Evolutionary conservation across 108 stramenopile genomes (phyloP), one percentile per base, ranked within the genome.

Genomic region (Epipyxis sp.): DNA sequence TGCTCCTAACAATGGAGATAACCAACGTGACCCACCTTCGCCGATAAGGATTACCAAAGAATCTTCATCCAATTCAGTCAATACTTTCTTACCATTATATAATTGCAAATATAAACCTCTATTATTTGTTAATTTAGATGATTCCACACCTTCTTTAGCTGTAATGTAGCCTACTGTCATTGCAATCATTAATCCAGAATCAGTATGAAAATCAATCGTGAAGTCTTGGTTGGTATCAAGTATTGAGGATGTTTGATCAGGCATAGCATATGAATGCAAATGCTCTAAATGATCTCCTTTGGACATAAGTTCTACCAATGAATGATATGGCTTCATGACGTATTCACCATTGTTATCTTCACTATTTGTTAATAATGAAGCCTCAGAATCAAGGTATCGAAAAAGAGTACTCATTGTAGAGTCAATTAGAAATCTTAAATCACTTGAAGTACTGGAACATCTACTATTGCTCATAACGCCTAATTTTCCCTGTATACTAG

Each of bases 51-150:
- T 42, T 13, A 74, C 34, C 44, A 74, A 20, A 16, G 71, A 37
- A 37, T 74, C 71, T 10, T 74, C 71, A 6, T 74, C 34, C 25
- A 42, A 3, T 10, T 13, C 6, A 10, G 43, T 42, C 35, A 43
- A 27, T 10, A 39, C 6, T 6, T 20, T 16, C 3, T 16, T 13
- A 42, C 71, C 32, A 37, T 34, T 29, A 27, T 37, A 42, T 29
- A 74, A 42, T 42, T 74, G 10, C 71, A 74, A 10, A 42, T 74
- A 74, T 6, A 74, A 42, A 32, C 71, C 71, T n/a, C n/a, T n/a
- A n/a, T n/a, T n/a, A n/a, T n/a, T n/a, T n/a, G n/a, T n/a, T n/a
- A n/a, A n/a, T n/a, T n/a, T n/a, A 50, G 46, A 50, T 13, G 44
- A 16, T 10, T 27, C n/a, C 44, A 42, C 40, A 10, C 16, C 27